phyloP scores from a whole-genome alignment of 2,329 filamentous ascomycete genomes.

The Sporothrix dimorphospora region DNA sequence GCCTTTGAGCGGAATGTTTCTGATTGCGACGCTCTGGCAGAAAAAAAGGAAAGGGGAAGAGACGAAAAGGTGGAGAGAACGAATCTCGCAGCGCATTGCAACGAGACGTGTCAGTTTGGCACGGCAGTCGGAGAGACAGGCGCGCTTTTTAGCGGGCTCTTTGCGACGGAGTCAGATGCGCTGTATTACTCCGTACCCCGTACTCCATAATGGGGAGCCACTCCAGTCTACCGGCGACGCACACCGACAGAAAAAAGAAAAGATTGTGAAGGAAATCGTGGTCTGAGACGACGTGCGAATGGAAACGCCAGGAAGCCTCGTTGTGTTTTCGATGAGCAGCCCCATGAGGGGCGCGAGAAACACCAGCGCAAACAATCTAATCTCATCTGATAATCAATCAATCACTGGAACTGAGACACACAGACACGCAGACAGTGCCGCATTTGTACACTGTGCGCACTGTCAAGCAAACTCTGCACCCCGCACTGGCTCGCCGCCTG shows the following conservation, averaged over 20 bases:
- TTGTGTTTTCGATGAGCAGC: not conserved
- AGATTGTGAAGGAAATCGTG: not conserved
- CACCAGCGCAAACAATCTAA: slow-evolving; percentile 16
- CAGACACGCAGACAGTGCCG: not conserved
- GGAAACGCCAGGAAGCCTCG: not conserved
- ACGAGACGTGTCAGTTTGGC: slow-evolving; percentile 9
- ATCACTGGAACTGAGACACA: slow-evolving; percentile 17
- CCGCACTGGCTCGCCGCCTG: slow-evolving; percentile 7
- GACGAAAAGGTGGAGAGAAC: slow-evolving; percentile 7
- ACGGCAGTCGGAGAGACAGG: not conserved
- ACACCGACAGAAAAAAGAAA: slow-evolving; percentile 5
- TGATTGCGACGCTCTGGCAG: not conserved
- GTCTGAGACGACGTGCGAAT: not conserved
- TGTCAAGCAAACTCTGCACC: slow-evolving; percentile 15
- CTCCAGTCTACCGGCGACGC: not conserved
- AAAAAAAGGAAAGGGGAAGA: not conserved
- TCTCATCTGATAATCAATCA: slow-evolving; percentile 29
- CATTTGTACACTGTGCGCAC: slow-evolving; percentile 26
- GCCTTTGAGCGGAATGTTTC: not conserved
- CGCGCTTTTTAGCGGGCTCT: not conserved
- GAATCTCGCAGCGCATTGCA: not conserved
- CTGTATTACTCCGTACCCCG: not conserved
- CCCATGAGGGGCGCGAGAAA: not conserved
- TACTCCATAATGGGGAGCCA: not conserved
- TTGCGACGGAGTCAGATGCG: not conserved